Percentiles rank a stretch among this genome's conserved stretches.
These are phyloP conservation scores for Naganishia antarctica DNA, from an alignment of 768 basidiomycete species.

Conservation along the genomic window DNA sequence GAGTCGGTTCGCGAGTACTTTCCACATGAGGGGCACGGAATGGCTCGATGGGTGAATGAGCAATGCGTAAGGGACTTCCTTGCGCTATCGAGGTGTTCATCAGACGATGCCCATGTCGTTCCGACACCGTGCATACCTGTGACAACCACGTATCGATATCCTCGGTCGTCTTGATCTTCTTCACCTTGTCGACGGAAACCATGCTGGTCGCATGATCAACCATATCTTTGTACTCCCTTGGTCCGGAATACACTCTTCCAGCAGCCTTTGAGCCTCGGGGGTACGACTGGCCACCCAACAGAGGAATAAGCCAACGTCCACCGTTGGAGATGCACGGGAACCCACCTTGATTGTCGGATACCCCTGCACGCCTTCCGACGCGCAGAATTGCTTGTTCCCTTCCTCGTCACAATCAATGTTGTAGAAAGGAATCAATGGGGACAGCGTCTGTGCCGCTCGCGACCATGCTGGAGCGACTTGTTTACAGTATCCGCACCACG, in stretches of 20 bases:
- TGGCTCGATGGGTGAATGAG: constrained; percentile 48
- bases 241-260: constrained; percentile 64
- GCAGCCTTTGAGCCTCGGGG: constrained; percentile 65
- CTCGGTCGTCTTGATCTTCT: constrained; percentile 55
- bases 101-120: too few relatives aligned
- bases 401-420: constrained; percentile 88
- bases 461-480: constrained; percentile 72
- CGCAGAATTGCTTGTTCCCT: constrained; percentile 74
- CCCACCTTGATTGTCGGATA: constrained; percentile 86
- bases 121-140: background rate
- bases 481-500: constrained; percentile 28
- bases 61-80: constrained; percentile 43
- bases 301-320: background rate
- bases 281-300: constrained; percentile 56
- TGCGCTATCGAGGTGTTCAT: constrained; percentile 33
- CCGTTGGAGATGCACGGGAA: background rate
- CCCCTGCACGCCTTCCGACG: constrained; percentile 74
- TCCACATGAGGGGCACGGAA: constrained; percentile 49
- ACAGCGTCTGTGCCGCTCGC: constrained; percentile 70
- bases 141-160: constrained; percentile 53
- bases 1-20: constrained; percentile 46
- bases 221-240: constrained; percentile 67
- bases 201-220: constrained; percentile 70
- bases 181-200: constrained; percentile 64
- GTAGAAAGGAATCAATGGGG: constrained; percentile 79